Evolutionary conservation across 345 rosid species (phyloP), one percentile per base, ranked within the genome.

Genomic region (Eucalyptus tenuipes): DNA sequence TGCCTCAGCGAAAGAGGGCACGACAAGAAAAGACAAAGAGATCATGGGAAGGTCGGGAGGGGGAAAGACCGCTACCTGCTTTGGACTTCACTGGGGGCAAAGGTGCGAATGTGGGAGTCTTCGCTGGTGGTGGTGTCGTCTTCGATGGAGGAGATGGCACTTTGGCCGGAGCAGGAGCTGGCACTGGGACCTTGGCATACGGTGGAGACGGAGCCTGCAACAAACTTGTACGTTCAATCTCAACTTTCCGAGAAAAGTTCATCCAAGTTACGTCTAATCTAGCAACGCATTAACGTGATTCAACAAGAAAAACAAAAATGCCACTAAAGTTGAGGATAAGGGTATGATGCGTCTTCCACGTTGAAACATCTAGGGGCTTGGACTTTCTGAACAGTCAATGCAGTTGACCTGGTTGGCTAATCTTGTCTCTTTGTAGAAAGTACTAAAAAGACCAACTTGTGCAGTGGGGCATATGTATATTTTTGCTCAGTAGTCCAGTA

Each of bases 21-120:
- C 20, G 49, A 33, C 82, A 44, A 3, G 53, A 8, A 68, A 4
- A 12, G 37, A 49, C 7, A 29, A 8, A 47, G 50, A 13, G 9
- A 71, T 17, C 3, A 10, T 55, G 33, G 53, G 17, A 25, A 27
- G 50, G 24, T 48, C 53, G 18, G 7, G 50, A 68, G 50, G 59
- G 85, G 81, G 31, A 42, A 48, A 75, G 86, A 47, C 29, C n/a
- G 12, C 88, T 93, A 97, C 99, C 96, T 87, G 90, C 88, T 66
- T 85, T 92, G 85, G 97, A 91, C 88, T 91, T 93, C 18, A 93
- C 93, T 2, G 96, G 93, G 5, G 95, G 95, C 85, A 91, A 37
- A 48, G 94, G 90, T 47, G 93, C 88, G 15, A 50, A 48, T 8
- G 88, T 87, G 2, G 91, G 91, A 13, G 91, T 84, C 53, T 82